phyloP scores from a whole-genome alignment of 768 basidiomycete genomes.

The Serendipita sp. region DNA sequence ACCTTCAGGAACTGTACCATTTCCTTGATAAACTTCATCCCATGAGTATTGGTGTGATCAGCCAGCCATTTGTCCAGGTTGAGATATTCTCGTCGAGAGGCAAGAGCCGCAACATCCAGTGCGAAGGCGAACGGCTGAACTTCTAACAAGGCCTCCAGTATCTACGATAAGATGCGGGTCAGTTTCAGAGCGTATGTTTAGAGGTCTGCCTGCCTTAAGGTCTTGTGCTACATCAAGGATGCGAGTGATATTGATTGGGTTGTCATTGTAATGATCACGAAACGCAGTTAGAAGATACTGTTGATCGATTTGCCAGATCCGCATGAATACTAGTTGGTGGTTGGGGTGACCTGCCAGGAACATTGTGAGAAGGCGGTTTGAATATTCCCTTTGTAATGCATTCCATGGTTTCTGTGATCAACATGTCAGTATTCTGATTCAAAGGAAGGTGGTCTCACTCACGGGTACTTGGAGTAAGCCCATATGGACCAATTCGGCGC shows the following conservation, averaged over 20 bases:
- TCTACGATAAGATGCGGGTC: constrained; percentile 27
- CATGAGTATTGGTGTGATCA: constrained; percentile 68
- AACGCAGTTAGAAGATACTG: constrained; percentile 75
- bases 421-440: background rate
- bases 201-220: constrained; percentile 47
- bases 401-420: constrained; percentile 70
- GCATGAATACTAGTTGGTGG: constrained; percentile 92
- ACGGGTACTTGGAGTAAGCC: constrained; percentile 83
- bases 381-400: constrained; percentile 73
- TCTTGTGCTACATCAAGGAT: constrained; percentile 93
- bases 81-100: constrained; percentile 82
- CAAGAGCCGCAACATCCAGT: constrained; percentile 85
- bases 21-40: constrained; percentile 71
- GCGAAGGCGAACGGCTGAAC: constrained; percentile 79
- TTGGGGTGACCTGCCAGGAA: constrained; percentile 88
- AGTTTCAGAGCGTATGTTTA: background rate
- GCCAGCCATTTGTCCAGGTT: constrained; percentile 95
- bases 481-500: constrained; percentile 87
- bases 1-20: constrained; percentile 78
- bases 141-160: constrained; percentile 81
- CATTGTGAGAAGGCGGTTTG: constrained; percentile 68
- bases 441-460: constrained; percentile 19
- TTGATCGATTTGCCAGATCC: constrained; percentile 84
- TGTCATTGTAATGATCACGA: constrained; percentile 82
- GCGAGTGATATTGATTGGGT: constrained; percentile 80